Percentiles rank a stretch among this genome's conserved stretches.
Conservation (phyloP, 179 eudicot species). For the Gypsophila paniculata region DNA sequence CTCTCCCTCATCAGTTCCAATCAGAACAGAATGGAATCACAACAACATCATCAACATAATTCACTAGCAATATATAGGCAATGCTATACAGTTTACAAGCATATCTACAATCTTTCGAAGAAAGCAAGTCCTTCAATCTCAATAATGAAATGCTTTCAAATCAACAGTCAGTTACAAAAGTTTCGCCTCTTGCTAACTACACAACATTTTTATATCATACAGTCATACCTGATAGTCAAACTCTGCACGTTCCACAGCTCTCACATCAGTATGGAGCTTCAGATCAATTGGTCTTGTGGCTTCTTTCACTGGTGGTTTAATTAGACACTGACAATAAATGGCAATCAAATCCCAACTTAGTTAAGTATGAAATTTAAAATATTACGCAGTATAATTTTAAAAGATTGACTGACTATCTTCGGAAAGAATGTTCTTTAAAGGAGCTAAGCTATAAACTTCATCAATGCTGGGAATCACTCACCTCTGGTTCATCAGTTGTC, state of each 20-base stretch:
- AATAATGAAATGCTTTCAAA: too few relatives aligned
- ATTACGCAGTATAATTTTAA: too few relatives aligned
- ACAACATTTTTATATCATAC: neutral
- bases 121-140: too few relatives aligned
- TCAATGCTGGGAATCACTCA: conserved; percentile 13
- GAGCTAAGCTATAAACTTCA: neutral
- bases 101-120: too few relatives aligned
- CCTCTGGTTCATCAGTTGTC: conserved; percentile 97
- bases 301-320: conserved; percentile 79
- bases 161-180: too few relatives aligned
- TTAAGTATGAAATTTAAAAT: neutral
- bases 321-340: conserved; percentile 44
- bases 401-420: too few relatives aligned
- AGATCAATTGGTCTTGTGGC: conserved; percentile 65
- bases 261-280: conserved; percentile 67
- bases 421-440: neutral
- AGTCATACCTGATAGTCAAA: conserved; percentile 68
- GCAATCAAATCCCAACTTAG: neutral
- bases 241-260: conserved; percentile 87
- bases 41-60: too few relatives aligned
- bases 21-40: neutral
- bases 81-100: too few relatives aligned
- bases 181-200: too few relatives aligned
- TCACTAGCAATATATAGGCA: too few relatives aligned
- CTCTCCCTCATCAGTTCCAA: neutral